These are phyloP conservation scores for Dactylella cylindrospora DNA, from an alignment of 2,329 filamentous ascomycete species.

Conservation along the genomic window DNA sequence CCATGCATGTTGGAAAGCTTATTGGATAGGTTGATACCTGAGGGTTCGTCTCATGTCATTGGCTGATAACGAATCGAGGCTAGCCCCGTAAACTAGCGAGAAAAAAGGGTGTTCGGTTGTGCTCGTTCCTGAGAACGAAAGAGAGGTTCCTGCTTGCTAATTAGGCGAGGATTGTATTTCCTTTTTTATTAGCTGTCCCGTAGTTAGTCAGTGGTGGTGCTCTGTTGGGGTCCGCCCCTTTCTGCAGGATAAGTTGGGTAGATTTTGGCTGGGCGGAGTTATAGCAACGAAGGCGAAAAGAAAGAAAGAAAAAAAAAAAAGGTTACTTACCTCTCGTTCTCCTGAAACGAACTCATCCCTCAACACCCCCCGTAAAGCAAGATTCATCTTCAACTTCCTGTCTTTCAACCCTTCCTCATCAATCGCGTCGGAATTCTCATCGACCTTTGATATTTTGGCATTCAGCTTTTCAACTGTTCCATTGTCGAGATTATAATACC, in stretches of 20 bases:
- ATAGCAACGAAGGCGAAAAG: too few species aligned
- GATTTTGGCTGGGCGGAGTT: too few species aligned
- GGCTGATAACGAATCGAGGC: constrained; percentile 9
- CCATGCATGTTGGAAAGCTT: too few species aligned
- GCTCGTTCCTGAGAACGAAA: too few species aligned
- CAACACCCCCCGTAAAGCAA: background rate
- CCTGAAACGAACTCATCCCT: constrained; percentile 42
- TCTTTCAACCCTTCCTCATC: constrained; percentile 8
- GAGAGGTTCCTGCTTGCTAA: too few species aligned
- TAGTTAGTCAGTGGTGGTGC: too few species aligned
- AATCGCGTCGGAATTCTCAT: constrained; percentile 21
- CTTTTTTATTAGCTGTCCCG: too few species aligned
- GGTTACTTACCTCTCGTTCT: constrained; percentile 28
- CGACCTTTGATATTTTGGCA: background rate
- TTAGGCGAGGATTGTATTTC: too few species aligned
- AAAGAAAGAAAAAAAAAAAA: constrained; percentile 44
- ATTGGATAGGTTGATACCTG: background rate
- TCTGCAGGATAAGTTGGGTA: too few species aligned
- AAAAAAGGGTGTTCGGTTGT: too few species aligned
- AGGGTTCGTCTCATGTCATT: constrained; percentile 17
- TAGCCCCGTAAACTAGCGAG: too few species aligned
- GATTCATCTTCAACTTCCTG: constrained; percentile 43
- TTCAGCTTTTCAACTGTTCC: constrained; percentile 9
- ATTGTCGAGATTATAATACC: constrained; percentile 14
- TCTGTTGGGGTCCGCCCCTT: too few species aligned